phyloP scores from a whole-genome alignment of 176 grass and related monocot species.

The Eragrostis nindensis region DNA sequence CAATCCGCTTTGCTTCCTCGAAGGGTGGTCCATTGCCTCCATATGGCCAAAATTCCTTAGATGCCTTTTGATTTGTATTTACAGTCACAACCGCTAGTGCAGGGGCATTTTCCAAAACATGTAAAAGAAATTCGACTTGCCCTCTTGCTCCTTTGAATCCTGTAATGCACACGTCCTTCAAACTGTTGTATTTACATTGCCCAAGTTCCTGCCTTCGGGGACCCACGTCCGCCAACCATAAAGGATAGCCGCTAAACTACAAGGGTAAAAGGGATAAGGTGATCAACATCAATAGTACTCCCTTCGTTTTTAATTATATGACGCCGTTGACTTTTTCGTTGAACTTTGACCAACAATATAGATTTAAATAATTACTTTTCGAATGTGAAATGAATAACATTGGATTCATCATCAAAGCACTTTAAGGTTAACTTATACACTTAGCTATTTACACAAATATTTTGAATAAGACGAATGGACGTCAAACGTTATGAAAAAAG shows the following conservation, averaged over 20 bases:
- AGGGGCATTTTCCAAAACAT: conserved; percentile 18
- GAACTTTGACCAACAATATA: no score
- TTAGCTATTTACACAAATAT: no score
- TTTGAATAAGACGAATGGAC: no score
- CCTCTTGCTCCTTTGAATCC: conserved; percentile 15
- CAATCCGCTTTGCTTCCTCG: conserved; percentile 14
- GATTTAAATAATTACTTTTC: no score
- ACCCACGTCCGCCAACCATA: background rate
- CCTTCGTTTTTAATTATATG: no score
- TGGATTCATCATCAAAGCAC: no score
- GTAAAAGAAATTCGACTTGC: conserved; percentile 14
- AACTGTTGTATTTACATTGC: background rate
- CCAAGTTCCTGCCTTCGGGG: background rate
- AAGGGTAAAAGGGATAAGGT: background rate
- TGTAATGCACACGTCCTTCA: conserved; percentile 2
- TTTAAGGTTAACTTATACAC: no score
- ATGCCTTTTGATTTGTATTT: background rate
- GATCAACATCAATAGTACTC: no score
- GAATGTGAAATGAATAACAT: no score
- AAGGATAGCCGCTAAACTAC: background rate
- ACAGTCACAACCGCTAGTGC: background rate
- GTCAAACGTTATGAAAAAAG: no score
- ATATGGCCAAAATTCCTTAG: background rate
- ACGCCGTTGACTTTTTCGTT: no score
- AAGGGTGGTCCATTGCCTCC: background rate